phyloP scores from a whole-genome alignment of 176 grass and related monocot genomes.

The Lolium multiflorum region DNA sequence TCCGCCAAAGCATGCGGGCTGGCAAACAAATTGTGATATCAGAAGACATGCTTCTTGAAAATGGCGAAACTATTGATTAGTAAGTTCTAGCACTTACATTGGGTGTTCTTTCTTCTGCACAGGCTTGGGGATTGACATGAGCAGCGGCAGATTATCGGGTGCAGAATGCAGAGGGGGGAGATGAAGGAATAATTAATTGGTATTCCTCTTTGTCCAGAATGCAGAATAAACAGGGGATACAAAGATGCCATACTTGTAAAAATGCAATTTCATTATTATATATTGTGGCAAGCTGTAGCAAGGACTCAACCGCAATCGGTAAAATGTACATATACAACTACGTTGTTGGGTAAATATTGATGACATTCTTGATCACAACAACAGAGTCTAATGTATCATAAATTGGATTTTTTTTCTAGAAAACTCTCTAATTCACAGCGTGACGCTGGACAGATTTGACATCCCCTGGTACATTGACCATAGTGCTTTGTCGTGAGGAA shows the following conservation, averaged over 20 bases:
- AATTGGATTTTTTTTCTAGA: no score
- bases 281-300: neutral
- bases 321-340: slow-evolving; percentile 22
- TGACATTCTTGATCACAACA: neutral
- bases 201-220: neutral
- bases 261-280: neutral
- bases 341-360: neutral
- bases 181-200: neutral
- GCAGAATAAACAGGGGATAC: neutral
- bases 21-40: neutral
- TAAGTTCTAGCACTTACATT: neutral
- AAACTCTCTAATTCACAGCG: no score
- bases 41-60: neutral
- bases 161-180: neutral
- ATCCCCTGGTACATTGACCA: no score
- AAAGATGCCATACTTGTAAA: neutral
- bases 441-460: no score
- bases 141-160: neutral
- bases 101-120: neutral
- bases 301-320: no score
- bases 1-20: no score
- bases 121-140: slow-evolving; percentile 69
- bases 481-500: no score
- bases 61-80: neutral
- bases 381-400: no score